phyloP scores from a whole-genome alignment of 768 basidiomycete species.

The Nevesoporus exiguus region DNA sequence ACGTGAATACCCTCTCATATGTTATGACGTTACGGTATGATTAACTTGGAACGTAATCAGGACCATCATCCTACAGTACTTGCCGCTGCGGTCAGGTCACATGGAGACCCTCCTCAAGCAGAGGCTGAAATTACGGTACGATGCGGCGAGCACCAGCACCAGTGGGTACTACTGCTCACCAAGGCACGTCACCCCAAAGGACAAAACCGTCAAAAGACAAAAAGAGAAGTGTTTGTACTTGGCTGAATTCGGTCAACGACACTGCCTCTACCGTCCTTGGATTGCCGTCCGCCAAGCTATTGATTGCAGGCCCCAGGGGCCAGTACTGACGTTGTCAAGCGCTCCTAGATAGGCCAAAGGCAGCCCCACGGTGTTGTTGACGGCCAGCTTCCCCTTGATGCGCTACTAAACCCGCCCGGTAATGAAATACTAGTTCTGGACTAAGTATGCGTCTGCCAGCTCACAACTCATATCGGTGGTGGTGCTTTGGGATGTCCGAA shows the following conservation, averaged over 20 bases:
- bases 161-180: no score
- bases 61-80: background rate
- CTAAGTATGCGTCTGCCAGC: no score
- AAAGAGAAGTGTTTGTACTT: background rate
- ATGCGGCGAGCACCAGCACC: no score
- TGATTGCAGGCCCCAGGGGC: no score
- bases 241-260: background rate
- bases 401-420: background rate
- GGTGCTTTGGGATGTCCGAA: background rate
- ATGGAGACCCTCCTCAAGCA: background rate
- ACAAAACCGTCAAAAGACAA: background rate
- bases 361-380: background rate
- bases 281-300: background rate
- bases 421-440: no score
- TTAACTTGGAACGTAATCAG: background rate
- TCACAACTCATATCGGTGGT: background rate
- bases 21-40: background rate
- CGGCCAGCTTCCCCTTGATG: background rate
- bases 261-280: background rate
- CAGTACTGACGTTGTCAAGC: no score
- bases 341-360: background rate
- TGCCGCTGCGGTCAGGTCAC: background rate
- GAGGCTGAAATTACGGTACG: background rate
- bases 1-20: background rate
- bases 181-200: background rate